Base-by-base conservation (phyloP, 306 rosid species). In the Sophora flavescens region DNA sequence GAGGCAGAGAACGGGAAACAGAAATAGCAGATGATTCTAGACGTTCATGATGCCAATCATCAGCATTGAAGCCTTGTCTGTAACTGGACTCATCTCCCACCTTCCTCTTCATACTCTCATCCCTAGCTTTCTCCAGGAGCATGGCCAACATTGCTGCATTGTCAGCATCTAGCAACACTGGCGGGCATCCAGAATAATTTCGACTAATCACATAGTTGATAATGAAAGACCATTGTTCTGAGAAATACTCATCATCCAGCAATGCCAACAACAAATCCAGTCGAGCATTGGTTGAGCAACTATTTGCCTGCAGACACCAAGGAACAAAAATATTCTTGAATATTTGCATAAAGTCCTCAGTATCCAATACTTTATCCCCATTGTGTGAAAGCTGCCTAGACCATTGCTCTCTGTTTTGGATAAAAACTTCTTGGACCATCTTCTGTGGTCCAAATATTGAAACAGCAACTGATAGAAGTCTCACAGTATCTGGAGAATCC, bases 381-480 rank as follows among this genome's bases (percentile, higher is more conserved):
- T 64, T 85, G 59, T 51, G 38, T 58, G 80, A 65, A 82, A 81
- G 67, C 76, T 78, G 75, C 77, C 59, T 68, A 62, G 61, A 61
- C 47, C 79, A 39, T 44, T 48, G 69, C 77, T 61, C 88, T 82
- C 77, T 79, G 67, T 82, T 70, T 38, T 66, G 86, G 70, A 82
- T 73, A 69, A 85, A 89, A 76, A 91, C 80, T 83, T 90, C 90
- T 41, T 76, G 81, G 61, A 92, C 86, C 26, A 88, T 70, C 84
- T 85, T 81, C 72, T 79, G 89, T 0, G 98, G 95, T 70, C 98
- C 98, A 87, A 89, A 94, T 74, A 92, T 83, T 57, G 95, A 90
- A 72, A 88, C 85, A 73, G 96, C 87, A 63, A 80, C 84, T 1
- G 91, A 76, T 33, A 94, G 78, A 79, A 92, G 90, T 80, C 83